Percentiles rank a stretch among this genome's conserved stretches.
Evolutionary conservation across 2,329 filamentous ascomycete species (phyloP).

Genomic region (Zalaria obscura): DNA sequence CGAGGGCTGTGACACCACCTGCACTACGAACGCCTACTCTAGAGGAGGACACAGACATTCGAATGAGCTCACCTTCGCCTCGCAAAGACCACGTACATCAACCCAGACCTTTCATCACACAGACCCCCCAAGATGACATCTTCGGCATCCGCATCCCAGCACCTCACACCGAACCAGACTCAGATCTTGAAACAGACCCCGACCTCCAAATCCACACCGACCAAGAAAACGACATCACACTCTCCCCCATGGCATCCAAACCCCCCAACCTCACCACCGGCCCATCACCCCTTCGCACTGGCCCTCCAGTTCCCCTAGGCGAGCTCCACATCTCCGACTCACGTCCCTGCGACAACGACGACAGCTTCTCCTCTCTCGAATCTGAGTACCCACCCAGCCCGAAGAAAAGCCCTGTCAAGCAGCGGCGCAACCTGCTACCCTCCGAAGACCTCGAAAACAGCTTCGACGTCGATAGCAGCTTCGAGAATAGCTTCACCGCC

Average conservation of each 20-base stretch:
- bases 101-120: conserved; percentile 7
- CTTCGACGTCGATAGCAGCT: not conserved
- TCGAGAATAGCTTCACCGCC: not conserved
- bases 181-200: conserved; percentile 17
- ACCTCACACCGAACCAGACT: not conserved
- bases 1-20: conserved; percentile 6
- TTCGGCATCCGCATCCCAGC: conserved; percentile 5
- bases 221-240: conserved; percentile 35
- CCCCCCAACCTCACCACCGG: conserved; percentile 16
- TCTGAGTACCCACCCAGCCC: conserved; percentile 22
- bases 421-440: conserved; percentile 3
- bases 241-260: conserved; percentile 22
- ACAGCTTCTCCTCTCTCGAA: conserved; percentile 14
- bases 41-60: no score
- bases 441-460: conserved; percentile 14
- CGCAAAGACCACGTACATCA: not conserved
- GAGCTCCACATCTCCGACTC: conserved; percentile 16
- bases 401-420: conserved; percentile 13
- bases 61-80: no score
- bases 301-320: conserved; percentile 14
- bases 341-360: conserved; percentile 3
- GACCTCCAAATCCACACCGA: conserved; percentile 17
- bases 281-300: conserved; percentile 14
- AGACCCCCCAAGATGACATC: conserved; percentile 13
- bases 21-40: no score